phyloP scores from a whole-genome alignment of 148 eudicot genomes.

The Pharnaceum exiguum region DNA sequence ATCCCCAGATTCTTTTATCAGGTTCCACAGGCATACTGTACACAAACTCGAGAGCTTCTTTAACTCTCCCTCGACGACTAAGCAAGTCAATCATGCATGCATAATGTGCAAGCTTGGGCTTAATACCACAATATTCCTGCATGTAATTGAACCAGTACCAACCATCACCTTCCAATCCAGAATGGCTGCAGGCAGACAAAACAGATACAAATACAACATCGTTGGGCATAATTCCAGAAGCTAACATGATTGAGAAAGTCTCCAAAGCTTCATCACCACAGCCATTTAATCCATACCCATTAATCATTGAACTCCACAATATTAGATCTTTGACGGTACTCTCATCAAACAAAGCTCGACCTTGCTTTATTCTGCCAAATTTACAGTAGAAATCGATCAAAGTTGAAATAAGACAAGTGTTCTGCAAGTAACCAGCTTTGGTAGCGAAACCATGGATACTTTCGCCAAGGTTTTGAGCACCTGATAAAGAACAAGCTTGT shows the following conservation, averaged over 20 bases:
- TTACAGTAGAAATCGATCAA: constrained; percentile 62
- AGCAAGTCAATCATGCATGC: constrained; percentile 81
- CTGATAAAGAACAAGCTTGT: constrained; percentile 49
- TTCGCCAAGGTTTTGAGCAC: constrained; percentile 42
- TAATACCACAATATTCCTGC: constrained; percentile 41
- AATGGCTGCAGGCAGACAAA: constrained; percentile 63
- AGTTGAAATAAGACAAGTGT: constrained; percentile 42
- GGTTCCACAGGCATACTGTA: constrained; percentile 56
- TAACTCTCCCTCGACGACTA: constrained; percentile 60
- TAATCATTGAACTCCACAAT: constrained; percentile 76
- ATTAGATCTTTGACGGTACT: constrained; percentile 41
- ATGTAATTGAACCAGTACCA: constrained; percentile 63
- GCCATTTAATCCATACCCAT: constrained; percentile 66
- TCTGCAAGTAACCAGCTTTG: constrained; percentile 47
- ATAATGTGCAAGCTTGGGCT: constrained; percentile 56
- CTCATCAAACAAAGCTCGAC: constrained; percentile 43
- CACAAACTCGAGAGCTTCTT: constrained; percentile 65
- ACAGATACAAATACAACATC: constrained; percentile 59
- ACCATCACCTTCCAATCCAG: constrained; percentile 62
- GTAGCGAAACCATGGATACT: constrained; percentile 46
- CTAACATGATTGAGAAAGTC: constrained; percentile 51
- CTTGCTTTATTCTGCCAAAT: constrained; percentile 50
- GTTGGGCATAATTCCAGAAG: constrained; percentile 48
- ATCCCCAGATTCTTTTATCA: constrained; percentile 69
- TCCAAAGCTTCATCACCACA: constrained; percentile 55